These are phyloP conservation scores for Aspergillus coremiiformis DNA, from an alignment of 495 filamentous ascomycete genomes.

Conservation along the genomic window DNA sequence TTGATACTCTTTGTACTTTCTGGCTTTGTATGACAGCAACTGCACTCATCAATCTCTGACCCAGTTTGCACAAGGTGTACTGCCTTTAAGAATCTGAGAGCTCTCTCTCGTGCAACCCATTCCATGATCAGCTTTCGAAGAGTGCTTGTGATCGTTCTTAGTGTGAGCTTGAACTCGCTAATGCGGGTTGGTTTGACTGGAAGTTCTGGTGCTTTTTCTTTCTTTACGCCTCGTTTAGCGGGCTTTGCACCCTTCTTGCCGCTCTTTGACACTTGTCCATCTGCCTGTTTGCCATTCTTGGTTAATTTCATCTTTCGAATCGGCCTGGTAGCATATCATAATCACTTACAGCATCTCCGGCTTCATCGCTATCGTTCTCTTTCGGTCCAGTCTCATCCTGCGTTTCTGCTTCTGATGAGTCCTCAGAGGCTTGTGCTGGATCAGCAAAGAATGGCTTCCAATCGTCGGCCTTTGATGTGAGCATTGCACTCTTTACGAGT, in stretches of 20 bases:
- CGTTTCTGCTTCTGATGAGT: neutral
- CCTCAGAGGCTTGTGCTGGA: neutral
- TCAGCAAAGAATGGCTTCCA: constrained; percentile 20
- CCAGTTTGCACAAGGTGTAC: constrained; percentile 20
- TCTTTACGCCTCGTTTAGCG: neutral
- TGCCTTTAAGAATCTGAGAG: constrained; percentile 25
- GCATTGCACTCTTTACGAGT: constrained; percentile 12
- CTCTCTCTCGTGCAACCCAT: constrained; percentile 23
- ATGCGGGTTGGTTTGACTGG: constrained; percentile 7
- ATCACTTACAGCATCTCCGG: neutral
- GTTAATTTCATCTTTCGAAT: neutral
- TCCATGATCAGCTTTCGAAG: constrained; percentile 24
- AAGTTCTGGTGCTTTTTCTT: neutral
- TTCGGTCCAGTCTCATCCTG: neutral
- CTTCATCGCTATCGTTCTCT: neutral
- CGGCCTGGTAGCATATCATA: neutral
- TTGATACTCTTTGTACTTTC: constrained; percentile 13
- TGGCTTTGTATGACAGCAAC: constrained; percentile 18
- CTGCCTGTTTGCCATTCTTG: neutral
- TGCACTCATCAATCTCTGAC: constrained; percentile 16
- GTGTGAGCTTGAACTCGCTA: constrained; percentile 10
- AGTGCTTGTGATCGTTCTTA: constrained; percentile 18
- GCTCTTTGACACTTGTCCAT: neutral
- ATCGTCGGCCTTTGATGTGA: constrained; percentile 11
- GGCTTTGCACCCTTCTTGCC: neutral